Evolutionary conservation across 441 rosid genomes (phyloP), one percentile per base, ranked within the genome.

Genomic region (Hura crepitans): DNA sequence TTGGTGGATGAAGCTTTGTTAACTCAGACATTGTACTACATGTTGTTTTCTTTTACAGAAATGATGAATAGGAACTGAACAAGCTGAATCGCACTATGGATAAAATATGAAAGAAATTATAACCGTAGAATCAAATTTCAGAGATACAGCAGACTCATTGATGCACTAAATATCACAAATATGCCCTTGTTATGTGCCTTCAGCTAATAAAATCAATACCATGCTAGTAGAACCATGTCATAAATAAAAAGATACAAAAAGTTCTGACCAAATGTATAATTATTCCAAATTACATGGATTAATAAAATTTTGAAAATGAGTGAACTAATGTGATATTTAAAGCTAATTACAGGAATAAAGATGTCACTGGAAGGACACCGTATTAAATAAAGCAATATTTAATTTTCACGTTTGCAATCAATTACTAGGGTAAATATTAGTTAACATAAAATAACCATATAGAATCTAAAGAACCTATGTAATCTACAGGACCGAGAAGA

Each of bases 361-460:
- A 37, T 61, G 20, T 20, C 35, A 61, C 23, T n/a, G 17, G 20
- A 28, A 51, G 57, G 37, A 13, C 42, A 66, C 43, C 15, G 1
- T 33, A 2, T 62, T 62, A 43, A 39, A 20, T 23, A 23, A 62
- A n/a, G 15, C 37, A 15, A 3, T 12, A 53, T 9, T 17, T 3
- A 69, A 0, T 23, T 60, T 62, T 42, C 6, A 10, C 8, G 17
- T 46, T 23, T 13, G 27, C 46, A 51, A 63, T 22, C 58, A 31
- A 64, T 55, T 64, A 28, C 33, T 33, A 22, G 43, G 9, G 50
- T 62, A 42, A 67, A 42, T 30, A 74, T 58, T 62, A 65, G n/a
- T 51, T 30, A 70, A 15, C 33, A 59, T 0, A 15, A 28, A 55
- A 47, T 42, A 12, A 42, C 1, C 8, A 22, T 2, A 46, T 18